Conservation (phyloP, 2,329 filamentous ascomycete species). For the Alternaria tenuissima region DNA sequence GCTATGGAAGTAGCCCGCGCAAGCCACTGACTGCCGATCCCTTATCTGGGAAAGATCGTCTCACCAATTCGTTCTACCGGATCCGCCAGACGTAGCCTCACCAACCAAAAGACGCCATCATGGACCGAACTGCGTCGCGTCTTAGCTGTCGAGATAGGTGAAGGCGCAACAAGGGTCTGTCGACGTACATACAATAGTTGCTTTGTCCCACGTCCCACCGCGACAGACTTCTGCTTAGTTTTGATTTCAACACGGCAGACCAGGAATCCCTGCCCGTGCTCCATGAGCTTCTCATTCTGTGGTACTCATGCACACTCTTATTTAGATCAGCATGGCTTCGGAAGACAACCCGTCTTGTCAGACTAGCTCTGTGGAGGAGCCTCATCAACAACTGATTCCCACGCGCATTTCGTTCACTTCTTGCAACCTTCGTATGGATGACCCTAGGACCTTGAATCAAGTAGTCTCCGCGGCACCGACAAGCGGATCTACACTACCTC, state of each 20-base stretch:
- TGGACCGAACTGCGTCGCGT: conserved; percentile 22
- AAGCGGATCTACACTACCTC: conserved; percentile 8
- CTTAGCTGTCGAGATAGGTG: conserved; percentile 33
- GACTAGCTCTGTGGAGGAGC: conserved; percentile 22
- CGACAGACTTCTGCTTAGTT: conserved; percentile 14
- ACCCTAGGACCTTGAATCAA: conserved; percentile 1
- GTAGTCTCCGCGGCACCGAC: conserved; percentile 9
- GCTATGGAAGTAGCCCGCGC: conserved; percentile 28
- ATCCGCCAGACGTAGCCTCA: conserved; percentile 35
- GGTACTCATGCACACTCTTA: conserved; percentile 27
- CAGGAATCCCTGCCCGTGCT: conserved; percentile 27
- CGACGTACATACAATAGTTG: conserved; percentile 11
- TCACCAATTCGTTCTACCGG: conserved; percentile 24
- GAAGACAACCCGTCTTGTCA: conserved; percentile 16
- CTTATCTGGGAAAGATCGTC: conserved; percentile 24
- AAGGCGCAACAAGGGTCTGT: conserved; percentile 17
- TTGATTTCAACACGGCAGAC: conserved; percentile 21
- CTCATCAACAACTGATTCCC: conserved; percentile 27
- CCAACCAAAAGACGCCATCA: conserved; percentile 34
- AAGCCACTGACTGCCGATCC: conserved; percentile 30
- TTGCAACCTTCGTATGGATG: background rate
- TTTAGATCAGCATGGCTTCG: conserved; percentile 32
- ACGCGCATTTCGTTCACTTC: conserved; percentile 28
- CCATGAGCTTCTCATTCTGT: conserved; percentile 21
- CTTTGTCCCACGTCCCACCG: conserved; percentile 29